phyloP scores from a whole-genome alignment of 2,329 filamentous ascomycete genomes.

The Cryphonectria japonica region DNA sequence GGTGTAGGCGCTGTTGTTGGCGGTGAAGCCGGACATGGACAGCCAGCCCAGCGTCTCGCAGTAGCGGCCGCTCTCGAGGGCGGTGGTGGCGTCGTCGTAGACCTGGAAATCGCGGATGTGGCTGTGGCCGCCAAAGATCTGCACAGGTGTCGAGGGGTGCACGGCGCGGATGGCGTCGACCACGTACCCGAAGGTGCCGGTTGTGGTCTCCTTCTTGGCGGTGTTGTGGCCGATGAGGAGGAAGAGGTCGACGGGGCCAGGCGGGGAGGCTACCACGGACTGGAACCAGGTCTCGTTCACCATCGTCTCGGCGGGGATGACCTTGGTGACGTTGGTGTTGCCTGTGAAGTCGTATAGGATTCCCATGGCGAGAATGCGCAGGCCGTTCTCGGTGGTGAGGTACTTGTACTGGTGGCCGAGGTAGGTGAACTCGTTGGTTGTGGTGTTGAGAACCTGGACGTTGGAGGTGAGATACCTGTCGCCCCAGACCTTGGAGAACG shows the following conservation, averaged over 20 bases:
- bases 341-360: slow-evolving; percentile 54
- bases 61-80: slow-evolving; percentile 66
- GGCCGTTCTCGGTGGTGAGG: slow-evolving; percentile 47
- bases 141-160: slow-evolving; percentile 62
- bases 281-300: slow-evolving; percentile 63
- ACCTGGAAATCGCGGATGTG: slow-evolving; percentile 69
- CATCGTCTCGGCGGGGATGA: slow-evolving; percentile 57
- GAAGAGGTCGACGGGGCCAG: slow-evolving; percentile 64
- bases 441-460: slow-evolving; percentile 46
- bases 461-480: slow-evolving; percentile 51
- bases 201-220: slow-evolving; percentile 48
- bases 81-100: slow-evolving; percentile 64
- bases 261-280: slow-evolving; percentile 54
- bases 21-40: slow-evolving; percentile 63
- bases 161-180: slow-evolving; percentile 61
- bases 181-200: slow-evolving; percentile 50
- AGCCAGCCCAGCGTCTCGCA: slow-evolving; percentile 72
- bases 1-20: slow-evolving; percentile 46
- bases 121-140: slow-evolving; percentile 67
- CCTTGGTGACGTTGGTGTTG: slow-evolving; percentile 64
- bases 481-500: slow-evolving; percentile 61
- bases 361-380: slow-evolving; percentile 50
- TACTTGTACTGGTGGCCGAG: slow-evolving; percentile 49
- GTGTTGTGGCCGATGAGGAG: slow-evolving; percentile 68
- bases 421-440: slow-evolving; percentile 46